Evolutionary conservation across 306 rosid genomes (phyloP).

Genomic region (Ochetophila trinervis): DNA sequence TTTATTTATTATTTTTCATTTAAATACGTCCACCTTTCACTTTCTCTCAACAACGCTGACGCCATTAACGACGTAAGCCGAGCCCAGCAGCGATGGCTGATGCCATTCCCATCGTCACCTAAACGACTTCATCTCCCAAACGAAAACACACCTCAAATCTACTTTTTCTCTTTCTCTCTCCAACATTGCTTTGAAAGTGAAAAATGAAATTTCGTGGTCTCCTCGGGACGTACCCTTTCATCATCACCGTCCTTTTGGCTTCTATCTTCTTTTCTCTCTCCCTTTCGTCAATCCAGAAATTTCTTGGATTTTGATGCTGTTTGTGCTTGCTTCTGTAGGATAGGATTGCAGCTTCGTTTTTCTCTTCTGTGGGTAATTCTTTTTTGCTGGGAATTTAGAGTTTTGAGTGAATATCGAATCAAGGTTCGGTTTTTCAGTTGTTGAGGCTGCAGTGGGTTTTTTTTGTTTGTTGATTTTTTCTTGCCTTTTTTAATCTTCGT

Average conservation of each 20-base stretch:
- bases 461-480: not conserved
- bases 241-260: not conserved
- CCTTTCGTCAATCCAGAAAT: slow-evolving; percentile 17
- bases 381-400: no score
- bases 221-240: not conserved
- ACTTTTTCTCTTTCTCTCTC: slow-evolving; percentile 10
- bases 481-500: not conserved
- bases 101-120: slow-evolving; percentile 52
- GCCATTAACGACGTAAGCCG: slow-evolving; percentile 38
- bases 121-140: slow-evolving; percentile 54
- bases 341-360: not conserved
- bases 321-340: not conserved
- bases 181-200: slow-evolving; percentile 32
- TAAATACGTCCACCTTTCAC: slow-evolving; percentile 2
- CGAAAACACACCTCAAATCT: slow-evolving; percentile 11
- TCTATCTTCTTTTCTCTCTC: not conserved
- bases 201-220: slow-evolving; percentile 37
- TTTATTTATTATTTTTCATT: no score
- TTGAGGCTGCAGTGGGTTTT: not conserved
- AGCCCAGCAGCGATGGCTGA: slow-evolving; percentile 51
- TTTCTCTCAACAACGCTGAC: slow-evolving; percentile 27
- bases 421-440: no score
- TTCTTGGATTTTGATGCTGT: slow-evolving; percentile 18
- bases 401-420: no score
- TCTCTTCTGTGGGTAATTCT: not conserved